These are phyloP conservation scores for Apiospora arundinis DNA, from an alignment of 2,329 filamentous ascomycete species.

Conservation along the genomic window DNA sequence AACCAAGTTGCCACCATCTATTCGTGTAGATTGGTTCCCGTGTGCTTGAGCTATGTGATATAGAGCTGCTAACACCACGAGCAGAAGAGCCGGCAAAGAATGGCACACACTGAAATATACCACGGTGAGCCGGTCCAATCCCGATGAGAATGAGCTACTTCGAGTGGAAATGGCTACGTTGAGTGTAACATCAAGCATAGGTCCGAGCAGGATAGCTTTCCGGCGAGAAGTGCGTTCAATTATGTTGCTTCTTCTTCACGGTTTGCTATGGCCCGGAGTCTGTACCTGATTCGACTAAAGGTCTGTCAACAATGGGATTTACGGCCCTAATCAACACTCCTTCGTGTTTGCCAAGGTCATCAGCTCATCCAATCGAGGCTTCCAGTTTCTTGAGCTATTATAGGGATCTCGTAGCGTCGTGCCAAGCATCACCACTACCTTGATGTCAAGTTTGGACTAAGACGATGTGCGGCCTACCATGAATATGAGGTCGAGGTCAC, in stretches of 20 bases:
- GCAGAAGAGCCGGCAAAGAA: background rate
- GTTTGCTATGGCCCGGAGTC: no score
- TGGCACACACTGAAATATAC: background rate
- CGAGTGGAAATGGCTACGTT: background rate
- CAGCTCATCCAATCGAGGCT: conserved; percentile 51
- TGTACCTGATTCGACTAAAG: no score
- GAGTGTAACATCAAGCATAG: background rate
- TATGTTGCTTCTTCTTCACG: no score
- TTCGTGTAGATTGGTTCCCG: background rate
- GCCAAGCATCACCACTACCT: background rate
- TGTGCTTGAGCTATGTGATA: no score
- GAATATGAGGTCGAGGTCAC: conserved; percentile 68
- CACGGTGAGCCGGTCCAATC: background rate
- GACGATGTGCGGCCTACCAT: conserved; percentile 77
- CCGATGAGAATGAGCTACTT: background rate
- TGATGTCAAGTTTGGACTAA: conserved; percentile 41
- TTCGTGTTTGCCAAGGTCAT: conserved; percentile 65
- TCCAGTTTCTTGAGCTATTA: background rate
- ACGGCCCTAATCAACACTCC: no score
- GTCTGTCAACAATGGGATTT: no score
- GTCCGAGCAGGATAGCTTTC: background rate
- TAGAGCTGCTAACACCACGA: background rate
- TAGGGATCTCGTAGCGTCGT: background rate
- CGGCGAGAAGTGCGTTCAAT: background rate
- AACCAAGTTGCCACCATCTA: background rate